Conservation (phyloP, 1,139 yeast genomes). For the Ogataea hybrid region DNA sequence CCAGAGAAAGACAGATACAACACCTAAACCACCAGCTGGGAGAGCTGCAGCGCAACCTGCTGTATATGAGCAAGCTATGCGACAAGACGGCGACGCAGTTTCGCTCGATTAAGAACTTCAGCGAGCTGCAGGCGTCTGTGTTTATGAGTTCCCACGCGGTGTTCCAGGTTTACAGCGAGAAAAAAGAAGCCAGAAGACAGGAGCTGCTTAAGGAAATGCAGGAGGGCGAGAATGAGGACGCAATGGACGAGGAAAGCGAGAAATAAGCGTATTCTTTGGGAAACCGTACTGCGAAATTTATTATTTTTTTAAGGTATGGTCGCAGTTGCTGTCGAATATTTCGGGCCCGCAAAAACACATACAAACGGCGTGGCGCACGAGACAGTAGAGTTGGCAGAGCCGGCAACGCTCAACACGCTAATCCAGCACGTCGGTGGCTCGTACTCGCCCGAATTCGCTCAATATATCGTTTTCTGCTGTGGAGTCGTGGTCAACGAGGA, state of each 20-base stretch:
- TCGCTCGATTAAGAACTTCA: constrained; percentile 25
- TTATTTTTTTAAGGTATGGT: constrained; percentile 5
- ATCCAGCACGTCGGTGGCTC: constrained; percentile 1
- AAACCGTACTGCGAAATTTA: background rate
- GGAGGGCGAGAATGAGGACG: constrained; percentile 8
- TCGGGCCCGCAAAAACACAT: constrained; percentile 27
- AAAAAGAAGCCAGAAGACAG: constrained; percentile 21
- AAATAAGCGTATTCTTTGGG: background rate
- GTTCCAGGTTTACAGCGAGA: constrained; percentile 28
- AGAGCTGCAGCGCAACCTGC: constrained; percentile 23
- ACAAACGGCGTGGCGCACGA: constrained; percentile 17
- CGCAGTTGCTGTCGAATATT: constrained; percentile 21
- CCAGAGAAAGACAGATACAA: constrained; percentile 23
- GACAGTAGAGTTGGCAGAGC: constrained; percentile 2
- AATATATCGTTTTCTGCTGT: constrained; percentile 28
- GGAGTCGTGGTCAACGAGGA: constrained; percentile 35
- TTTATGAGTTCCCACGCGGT: constrained; percentile 31
- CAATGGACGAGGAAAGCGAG: constrained; percentile 4
- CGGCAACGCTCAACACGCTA: constrained; percentile 9
- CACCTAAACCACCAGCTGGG: constrained; percentile 24
- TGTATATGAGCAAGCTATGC: constrained; percentile 18
- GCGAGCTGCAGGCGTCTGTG: constrained; percentile 27
- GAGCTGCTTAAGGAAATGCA: constrained; percentile 12
- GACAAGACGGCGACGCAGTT: constrained; percentile 26
- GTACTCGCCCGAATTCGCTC: constrained; percentile 17